Base-by-base conservation (phyloP, 345 rosid species). In the Citrus maxima region DNA sequence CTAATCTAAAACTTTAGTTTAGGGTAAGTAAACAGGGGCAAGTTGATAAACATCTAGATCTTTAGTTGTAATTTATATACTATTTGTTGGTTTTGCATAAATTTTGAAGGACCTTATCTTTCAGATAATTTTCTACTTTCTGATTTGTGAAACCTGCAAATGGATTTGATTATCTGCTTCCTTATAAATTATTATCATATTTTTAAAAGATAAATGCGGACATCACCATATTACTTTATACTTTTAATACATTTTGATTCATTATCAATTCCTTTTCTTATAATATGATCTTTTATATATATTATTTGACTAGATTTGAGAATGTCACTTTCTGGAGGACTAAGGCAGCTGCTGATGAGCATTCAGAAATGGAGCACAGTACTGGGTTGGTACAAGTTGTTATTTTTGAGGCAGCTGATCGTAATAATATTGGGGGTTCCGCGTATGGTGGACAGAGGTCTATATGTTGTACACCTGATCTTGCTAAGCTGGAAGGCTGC, bases 371-470 rank as follows among this genome's bases (percentile, higher is more conserved):
- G 78, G 88, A 87, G 59, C 90, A 80, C 38, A 83, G 79, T 61
- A 85, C 87, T 2, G 95, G 97, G 34, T 80, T 89, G 85, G 86
- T 94, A 62, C 98, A 96, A 77, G 94, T 90, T 49, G 93, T 96
- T 66, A 82, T 96, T 68, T 96, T 96, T 74, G 99, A 96, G 88
- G 98, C 93, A 28, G 94, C 96, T 51, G 98, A 96, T 85, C 90
- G 98, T 21, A 90, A 96, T 85, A 88, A 85, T 76, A 96, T 96
- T 56, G 99, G 99, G 63, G 99, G 99, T 81, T 96, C 99, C 63
- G 99, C 98, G 68, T 96, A 94, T 81, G 99, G 99, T 10, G 98
- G 99, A 51, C 99, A 96, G 74, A 90, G 99, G 83, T 94, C 98
- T 7, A 93, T 96, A 65, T 96, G 99, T 72, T 96, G 99, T 87